Percentiles rank a stretch among this genome's conserved stretches.
Evolutionary conservation across 345 rosid species (phyloP).

Genomic region (Gossypium australe): DNA sequence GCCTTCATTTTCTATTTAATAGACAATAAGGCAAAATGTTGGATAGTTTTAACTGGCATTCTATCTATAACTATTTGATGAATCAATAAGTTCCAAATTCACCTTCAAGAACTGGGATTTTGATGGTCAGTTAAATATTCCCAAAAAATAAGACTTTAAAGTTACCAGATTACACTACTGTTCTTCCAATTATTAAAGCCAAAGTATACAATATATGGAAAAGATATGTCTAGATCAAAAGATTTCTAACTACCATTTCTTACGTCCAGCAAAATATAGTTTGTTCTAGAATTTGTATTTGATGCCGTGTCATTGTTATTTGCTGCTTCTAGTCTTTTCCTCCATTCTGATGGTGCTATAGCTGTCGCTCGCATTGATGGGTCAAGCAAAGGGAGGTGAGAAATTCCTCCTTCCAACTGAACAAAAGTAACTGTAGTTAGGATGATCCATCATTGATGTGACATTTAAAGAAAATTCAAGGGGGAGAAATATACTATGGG

Average conservation of each 20-base stretch:
- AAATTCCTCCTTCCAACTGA: constrained; percentile 78
- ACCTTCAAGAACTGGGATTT: background rate
- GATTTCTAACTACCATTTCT: constrained; percentile 65
- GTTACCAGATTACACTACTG: background rate
- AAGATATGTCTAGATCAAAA: constrained; percentile 7
- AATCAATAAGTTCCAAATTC: background rate
- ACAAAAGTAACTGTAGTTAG: constrained; percentile 4
- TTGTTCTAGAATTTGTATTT: constrained; percentile 27
- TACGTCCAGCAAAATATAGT: constrained; percentile 63
- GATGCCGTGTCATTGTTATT: constrained; percentile 23
- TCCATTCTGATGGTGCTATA: constrained; percentile 80
- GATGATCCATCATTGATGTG: background rate
- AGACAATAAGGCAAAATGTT: background rate
- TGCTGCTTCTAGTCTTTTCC: constrained; percentile 49
- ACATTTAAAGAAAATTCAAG: background rate
- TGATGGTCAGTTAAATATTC: background rate
- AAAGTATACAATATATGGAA: background rate
- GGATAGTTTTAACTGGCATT: background rate
- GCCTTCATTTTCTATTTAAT: background rate
- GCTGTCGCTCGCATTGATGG: constrained; percentile 70
- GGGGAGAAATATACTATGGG: background rate
- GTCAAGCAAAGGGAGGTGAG: constrained; percentile 79
- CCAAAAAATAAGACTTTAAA: background rate
- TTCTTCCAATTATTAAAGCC: background rate
- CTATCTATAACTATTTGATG: constrained; percentile 6